A percentile compares a stretch with the other conserved stretches of the same genome.
Conservation (phyloP, 495 filamentous ascomycete species). For the Talaromyces thailandensis region DNA sequence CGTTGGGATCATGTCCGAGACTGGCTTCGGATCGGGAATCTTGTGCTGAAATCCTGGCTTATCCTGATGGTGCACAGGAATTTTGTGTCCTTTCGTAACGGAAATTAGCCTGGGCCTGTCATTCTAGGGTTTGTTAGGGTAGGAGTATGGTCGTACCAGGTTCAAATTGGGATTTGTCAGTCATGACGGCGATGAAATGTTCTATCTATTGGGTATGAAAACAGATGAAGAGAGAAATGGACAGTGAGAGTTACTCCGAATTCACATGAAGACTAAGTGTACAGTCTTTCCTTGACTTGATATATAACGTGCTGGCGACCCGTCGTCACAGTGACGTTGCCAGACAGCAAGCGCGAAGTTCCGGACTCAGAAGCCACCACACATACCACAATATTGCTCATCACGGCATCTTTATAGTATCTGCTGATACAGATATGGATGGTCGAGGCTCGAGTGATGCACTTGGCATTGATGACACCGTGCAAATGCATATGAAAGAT, state of each 20-base stretch:
- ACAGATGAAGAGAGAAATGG: background rate
- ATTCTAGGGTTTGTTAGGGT: background rate
- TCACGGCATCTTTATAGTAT: background rate
- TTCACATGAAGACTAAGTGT: background rate
- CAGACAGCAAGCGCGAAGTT: background rate
- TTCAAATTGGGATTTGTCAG: constrained; percentile 5
- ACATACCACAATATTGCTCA: background rate
- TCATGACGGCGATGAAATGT: background rate
- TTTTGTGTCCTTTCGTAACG: constrained; percentile 47
- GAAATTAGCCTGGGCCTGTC: background rate
- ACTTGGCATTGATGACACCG: too few relatives aligned
- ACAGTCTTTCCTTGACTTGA: too few relatives aligned
- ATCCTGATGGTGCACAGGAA: constrained; percentile 58
- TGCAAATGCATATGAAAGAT: too few relatives aligned
- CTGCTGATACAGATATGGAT: too few relatives aligned
- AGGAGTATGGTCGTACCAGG: background rate
- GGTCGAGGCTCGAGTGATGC: too few relatives aligned
- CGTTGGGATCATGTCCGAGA: constrained; percentile 58
- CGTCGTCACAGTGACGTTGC: constrained; percentile 5
- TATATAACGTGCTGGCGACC: background rate
- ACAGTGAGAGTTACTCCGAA: too few relatives aligned
- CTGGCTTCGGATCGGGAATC: constrained; percentile 53
- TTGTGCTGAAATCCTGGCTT: constrained; percentile 61
- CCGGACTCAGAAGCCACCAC: background rate
- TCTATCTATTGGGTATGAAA: background rate